Base-by-base conservation (phyloP, 768 basidiomycete species). In the Pleurotus eryngii region DNA sequence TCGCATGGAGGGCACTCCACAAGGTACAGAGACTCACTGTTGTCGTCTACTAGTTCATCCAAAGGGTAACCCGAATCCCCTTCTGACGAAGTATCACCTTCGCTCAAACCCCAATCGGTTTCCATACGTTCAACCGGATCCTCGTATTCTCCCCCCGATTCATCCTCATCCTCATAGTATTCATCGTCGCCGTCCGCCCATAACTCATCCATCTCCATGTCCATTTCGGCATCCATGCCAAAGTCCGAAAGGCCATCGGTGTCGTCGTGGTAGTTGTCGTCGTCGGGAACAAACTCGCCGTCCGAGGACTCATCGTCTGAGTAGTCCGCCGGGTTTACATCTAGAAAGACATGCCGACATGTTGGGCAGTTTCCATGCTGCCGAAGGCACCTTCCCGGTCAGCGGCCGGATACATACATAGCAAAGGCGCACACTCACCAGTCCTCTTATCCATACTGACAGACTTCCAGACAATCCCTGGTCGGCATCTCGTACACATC, bases 291-390 rank as follows among this genome's bases (percentile, higher is more conserved):
- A 61, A 87, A 88, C 68, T 88, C 86, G 9, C 80, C 83, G 15
- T 80, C 86, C 65, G 87, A 86, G 12, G 81, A 84, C 64, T 86
- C 87, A 65, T 80, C 77, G 62, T 86, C 86, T 9, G 80, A 79
- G 35, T 83, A 80, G 1, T 78, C 73, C 1, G 73, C 72, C 1
- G 79, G 77, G 3, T 67, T 70, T 39, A 86, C 76, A 51, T 83
- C 79, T 39, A 85, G 70, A 68, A 89, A 88, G 5, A 72, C 67
- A 57, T 82, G 72, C 27, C 87, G 74, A 66, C 87, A 90, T 3
- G 85, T 81, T 14, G 87, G 87, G 61, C 88, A 90, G 61, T 75
- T 87, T 12, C 87, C 87, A 62, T 88, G 87, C 85, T 87, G 59
- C 3, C 56, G 18, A 26, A 37, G 12, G 46, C 43, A 20, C 20